Base-by-base conservation (phyloP, 1,139 yeast genomes). In the Suhomyces panamericanus region DNA sequence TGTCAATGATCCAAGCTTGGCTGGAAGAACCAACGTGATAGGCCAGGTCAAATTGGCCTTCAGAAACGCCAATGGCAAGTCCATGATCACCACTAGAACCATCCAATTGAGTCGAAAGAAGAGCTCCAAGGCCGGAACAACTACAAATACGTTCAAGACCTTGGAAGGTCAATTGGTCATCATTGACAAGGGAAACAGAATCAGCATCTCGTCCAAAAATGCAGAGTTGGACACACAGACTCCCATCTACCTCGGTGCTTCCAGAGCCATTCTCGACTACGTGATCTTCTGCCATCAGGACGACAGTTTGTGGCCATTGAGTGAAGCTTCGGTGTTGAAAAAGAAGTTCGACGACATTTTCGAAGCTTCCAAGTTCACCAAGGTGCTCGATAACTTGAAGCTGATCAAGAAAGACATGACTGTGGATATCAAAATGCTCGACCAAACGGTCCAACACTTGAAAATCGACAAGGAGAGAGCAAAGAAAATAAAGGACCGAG, bases 221-320 rank as follows among this genome's bases (percentile, higher is more conserved):
- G 83, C 89, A 1, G 99, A 93, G 53, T 73, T 95, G 43, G 98
- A 93, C 58, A 68, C 77, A 2, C 87, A 86, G 46, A 83, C 93
- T 40, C 97, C 98, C 0, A 70, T 77, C 13, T 84, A 83, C 53
- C 70, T 95, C 44, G 99, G 99, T 4, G 96, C 91, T 0, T 86
- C 96, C 0, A 80, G 81, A 45, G 89, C 98, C 0, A 81, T 95
- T 43, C 67, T 95, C 39, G 96, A 93, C 55, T 88, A 90, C 62
- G 99, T 95, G 38, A 85, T 93, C 2, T 95, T 95, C 63, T 93
- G 99, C 59, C 99, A 95, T 60, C 99, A 95, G 63, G 99, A 95
- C 59, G 99, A 95, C 49, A 85, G 95, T 58, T 67, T 89, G 33
- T 95, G 99, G 99, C 99, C 99, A 1, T 71, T 95, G 46, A 82